These are phyloP conservation scores for Leptographium procerum DNA, from an alignment of 2,329 filamentous ascomycete species.

Conservation along the genomic window DNA sequence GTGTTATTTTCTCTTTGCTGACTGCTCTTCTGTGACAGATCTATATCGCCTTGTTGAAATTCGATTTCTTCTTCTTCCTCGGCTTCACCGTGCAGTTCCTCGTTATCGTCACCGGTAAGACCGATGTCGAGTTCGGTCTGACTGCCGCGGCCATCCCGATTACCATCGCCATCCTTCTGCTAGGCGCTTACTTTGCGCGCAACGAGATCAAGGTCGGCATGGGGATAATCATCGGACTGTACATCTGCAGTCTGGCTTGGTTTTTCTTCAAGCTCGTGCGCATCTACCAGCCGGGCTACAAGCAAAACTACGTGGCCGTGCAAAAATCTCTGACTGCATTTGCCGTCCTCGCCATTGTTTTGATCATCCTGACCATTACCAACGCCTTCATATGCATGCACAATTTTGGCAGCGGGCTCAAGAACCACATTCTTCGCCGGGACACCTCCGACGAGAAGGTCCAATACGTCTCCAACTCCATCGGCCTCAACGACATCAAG, in stretches of 20 bases:
- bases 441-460: slow-evolving; percentile 39
- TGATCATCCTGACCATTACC: slow-evolving; percentile 79
- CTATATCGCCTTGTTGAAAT: slow-evolving; percentile 94
- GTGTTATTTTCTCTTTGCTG: slow-evolving; percentile 11
- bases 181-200: slow-evolving; percentile 75
- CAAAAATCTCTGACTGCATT: slow-evolving; percentile 83
- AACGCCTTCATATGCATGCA: slow-evolving; percentile 78
- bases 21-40: slow-evolving; percentile 44
- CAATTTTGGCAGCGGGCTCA: slow-evolving; percentile 86
- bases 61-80: slow-evolving; percentile 99
- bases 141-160: slow-evolving; percentile 85
- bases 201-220: slow-evolving; percentile 74
- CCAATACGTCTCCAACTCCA: slow-evolving; percentile 39
- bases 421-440: slow-evolving; percentile 62
- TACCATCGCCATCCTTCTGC: slow-evolving; percentile 77
- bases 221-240: slow-evolving; percentile 67
- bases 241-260: slow-evolving; percentile 81
- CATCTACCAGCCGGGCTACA: slow-evolving; percentile 65
- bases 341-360: slow-evolving; percentile 78
- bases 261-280: slow-evolving; percentile 97
- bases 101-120: slow-evolving; percentile 67
- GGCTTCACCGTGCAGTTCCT: slow-evolving; percentile 98
- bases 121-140: slow-evolving; percentile 66
- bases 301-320: slow-evolving; percentile 60
- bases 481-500: slow-evolving; percentile 46